phyloP scores from a whole-genome alignment of 345 rosid genomes.

The Melastoma malabathricum region DNA sequence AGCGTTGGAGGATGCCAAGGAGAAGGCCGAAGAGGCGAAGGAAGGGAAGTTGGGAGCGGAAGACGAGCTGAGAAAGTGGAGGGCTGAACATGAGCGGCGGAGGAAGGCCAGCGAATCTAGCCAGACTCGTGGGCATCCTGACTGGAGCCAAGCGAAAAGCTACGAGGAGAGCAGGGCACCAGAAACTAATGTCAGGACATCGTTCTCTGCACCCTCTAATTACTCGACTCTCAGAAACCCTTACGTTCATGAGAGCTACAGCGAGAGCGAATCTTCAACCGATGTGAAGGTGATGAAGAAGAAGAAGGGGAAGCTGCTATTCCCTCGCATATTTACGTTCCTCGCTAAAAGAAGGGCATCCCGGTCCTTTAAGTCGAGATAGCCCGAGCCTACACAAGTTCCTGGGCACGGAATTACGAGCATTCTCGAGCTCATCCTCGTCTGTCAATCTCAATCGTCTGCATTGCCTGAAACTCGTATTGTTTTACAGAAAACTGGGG shows the following conservation, averaged over 20 bases:
- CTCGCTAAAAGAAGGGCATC: slow-evolving; percentile 41
- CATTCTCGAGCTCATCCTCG: too few relatives aligned
- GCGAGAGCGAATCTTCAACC: slow-evolving; percentile 21
- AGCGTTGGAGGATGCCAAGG: slow-evolving; percentile 45
- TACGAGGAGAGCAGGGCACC: slow-evolving; percentile 26
- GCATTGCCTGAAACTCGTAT: too few relatives aligned
- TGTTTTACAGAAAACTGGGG: too few relatives aligned
- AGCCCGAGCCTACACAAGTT: neutral
- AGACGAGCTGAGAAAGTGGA: slow-evolving; percentile 79
- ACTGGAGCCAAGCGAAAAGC: slow-evolving; percentile 20
- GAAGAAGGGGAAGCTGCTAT: slow-evolving; percentile 47
- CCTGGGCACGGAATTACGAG: too few relatives aligned
- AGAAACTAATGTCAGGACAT: neutral
- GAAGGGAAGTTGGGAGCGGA: slow-evolving; percentile 77
- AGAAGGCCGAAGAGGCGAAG: slow-evolving; percentile 74
- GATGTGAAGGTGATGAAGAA: slow-evolving; percentile 30
- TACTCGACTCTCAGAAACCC: slow-evolving; percentile 16
- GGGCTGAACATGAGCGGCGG: slow-evolving; percentile 56
- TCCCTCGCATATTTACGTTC: slow-evolving; percentile 63
- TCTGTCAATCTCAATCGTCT: too few relatives aligned
- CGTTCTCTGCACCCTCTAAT: slow-evolving; percentile 9
- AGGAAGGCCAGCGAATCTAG: slow-evolving; percentile 39
- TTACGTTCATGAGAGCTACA: slow-evolving; percentile 9
- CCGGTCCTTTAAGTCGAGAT: slow-evolving; percentile 15
- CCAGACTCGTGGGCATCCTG: slow-evolving; percentile 15